Evolutionary conservation across 768 basidiomycete species (phyloP), one percentile per base, ranked within the genome.

Genomic region (Leccinum rimulosum): DNA sequence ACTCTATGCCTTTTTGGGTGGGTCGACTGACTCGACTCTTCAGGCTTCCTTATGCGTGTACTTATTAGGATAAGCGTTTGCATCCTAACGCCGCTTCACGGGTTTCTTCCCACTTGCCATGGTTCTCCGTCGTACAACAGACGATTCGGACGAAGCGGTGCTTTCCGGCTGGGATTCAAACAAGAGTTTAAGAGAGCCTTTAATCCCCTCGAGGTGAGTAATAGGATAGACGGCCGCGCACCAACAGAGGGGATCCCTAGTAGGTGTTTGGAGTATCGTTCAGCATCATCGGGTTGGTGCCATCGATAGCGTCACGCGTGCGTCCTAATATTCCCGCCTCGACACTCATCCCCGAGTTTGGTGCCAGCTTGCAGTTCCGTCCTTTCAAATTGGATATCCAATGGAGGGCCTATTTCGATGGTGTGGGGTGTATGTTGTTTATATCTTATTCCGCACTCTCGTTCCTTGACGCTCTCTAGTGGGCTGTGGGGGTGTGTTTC

Each of bases 231-330:
- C 27, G 1, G 28, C 14, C 11, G 9, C 1, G 22, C 22, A 22
- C 25, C 43, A 30, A 22, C 25, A 25, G n/a, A 36, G 4, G 17
- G 10, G 12, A 22, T 10, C 2, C 66, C 64, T 36, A 25, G 72
- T 64, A 89, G 84, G 83, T 86, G 8, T 88, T 88, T 59, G 86
- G 87, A 1, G 76, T 88, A 19, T 82, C 82, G 0, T 89, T 89
- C 69, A 85, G 83, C 5, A 84, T 88, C 57, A 86, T 88, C 54
- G 87, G 87, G 0, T 65, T 88, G 15, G 79, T 87, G 2, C 86
- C 81, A 17, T 81, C 87, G 0, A 86, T 88, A 49, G 81, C 85
- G 69, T 83, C 22, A 22, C 22, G 59, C 10, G 79, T 73, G 36
- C 55, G 22, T 22, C 22, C 22, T 6, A 63, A 45, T 25, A 66